These are phyloP conservation scores for Nyctanthes arbortristis DNA, from an alignment of 257 asterid species.

Conservation along the genomic window DNA sequence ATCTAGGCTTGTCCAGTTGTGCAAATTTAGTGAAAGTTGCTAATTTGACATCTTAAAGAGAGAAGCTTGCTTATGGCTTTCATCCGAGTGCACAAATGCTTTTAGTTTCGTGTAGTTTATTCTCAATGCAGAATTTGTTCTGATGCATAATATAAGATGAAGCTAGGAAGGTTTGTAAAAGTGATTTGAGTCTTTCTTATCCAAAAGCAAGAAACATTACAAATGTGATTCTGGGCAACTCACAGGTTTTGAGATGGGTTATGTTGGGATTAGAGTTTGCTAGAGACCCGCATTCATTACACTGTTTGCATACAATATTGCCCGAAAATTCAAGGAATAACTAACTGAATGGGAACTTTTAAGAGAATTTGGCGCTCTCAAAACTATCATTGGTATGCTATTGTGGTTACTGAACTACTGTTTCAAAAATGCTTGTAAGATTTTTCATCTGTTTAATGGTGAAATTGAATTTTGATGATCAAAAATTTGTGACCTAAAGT, in stretches of 20 bases:
- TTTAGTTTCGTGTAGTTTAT: not conserved
- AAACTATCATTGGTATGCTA: not conserved
- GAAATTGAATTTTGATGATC: slow-evolving; percentile 1
- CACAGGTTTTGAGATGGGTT: too few species aligned
- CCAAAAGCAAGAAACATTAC: too few species aligned
- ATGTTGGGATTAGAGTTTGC: not conserved
- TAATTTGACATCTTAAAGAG: not conserved
- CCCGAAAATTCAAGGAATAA: not conserved
- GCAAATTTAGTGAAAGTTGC: not conserved
- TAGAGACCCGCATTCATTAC: not conserved
- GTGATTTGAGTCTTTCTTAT: too few species aligned
- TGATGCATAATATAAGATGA: not conserved
- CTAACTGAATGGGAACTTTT: not conserved
- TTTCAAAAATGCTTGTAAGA: not conserved
- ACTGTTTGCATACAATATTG: not conserved
- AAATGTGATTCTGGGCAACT: too few species aligned
- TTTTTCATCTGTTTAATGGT: not conserved
- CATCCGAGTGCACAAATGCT: not conserved
- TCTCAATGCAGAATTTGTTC: not conserved
- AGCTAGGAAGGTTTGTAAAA: too few species aligned
- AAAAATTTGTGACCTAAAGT: not conserved
- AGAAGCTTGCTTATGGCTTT: not conserved
- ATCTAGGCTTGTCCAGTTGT: not conserved
- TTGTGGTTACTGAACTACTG: not conserved
- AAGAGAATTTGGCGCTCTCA: not conserved